Evolutionary conservation across 371 early-diverging fungal species (phyloP).

Genomic region (Funneliformis caledonium): DNA sequence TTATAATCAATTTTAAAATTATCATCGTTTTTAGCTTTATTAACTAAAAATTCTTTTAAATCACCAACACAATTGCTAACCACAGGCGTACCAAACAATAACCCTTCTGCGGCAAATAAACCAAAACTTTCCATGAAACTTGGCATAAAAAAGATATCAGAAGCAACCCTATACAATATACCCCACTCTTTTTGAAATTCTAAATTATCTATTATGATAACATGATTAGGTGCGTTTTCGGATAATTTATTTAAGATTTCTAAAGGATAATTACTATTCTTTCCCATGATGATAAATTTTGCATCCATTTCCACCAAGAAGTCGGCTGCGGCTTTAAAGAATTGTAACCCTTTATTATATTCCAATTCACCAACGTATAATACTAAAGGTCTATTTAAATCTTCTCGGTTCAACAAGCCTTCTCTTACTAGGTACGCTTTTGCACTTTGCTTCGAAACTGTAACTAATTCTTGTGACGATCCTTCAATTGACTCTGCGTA

Average conservation of each 20-base stretch:
- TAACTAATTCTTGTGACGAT: constrained; percentile 24
- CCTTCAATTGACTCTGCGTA: constrained; percentile 2
- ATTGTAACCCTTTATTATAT: constrained; percentile 64
- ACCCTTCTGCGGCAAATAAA: constrained; percentile 65
- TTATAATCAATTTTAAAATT: constrained; percentile 48
- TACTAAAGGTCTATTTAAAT: constrained; percentile 57
- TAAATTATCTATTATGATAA: constrained; percentile 52
- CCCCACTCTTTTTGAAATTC: constrained; percentile 58
- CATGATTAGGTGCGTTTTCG: constrained; percentile 51
- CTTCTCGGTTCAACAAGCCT: constrained; percentile 50
- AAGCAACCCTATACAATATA: constrained; percentile 60
- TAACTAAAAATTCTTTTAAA: constrained; percentile 60
- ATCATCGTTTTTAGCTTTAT: constrained; percentile 48
- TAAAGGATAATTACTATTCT: constrained; percentile 62
- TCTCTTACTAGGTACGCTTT: constrained; percentile 59
- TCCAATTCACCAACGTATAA: constrained; percentile 67
- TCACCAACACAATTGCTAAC: constrained; percentile 66
- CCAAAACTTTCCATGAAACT: constrained; percentile 67
- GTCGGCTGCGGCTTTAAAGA: constrained; percentile 53
- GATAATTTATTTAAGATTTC: constrained; percentile 52
- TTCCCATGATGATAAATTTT: constrained; percentile 64
- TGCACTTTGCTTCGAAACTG: constrained; percentile 56
- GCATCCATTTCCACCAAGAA: constrained; percentile 52
- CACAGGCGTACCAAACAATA: constrained; percentile 64
- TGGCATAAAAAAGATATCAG: constrained; percentile 67